phyloP scores from a whole-genome alignment of 768 basidiomycete species.

The Xerocomellus intermedius region DNA sequence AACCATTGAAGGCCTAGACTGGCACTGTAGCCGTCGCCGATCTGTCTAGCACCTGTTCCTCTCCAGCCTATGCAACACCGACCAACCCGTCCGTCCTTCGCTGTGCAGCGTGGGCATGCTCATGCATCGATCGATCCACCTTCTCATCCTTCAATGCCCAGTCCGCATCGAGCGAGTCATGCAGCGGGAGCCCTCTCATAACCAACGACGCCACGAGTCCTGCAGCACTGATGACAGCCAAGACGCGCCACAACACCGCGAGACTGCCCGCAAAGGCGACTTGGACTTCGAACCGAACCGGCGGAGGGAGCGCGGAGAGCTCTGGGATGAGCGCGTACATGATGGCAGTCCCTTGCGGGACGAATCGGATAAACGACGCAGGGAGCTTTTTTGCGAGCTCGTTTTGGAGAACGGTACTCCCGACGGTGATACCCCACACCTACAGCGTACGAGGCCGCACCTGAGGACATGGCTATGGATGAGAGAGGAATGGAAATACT shows the following conservation, averaged over 20 bases:
- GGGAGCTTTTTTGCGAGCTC: constrained; percentile 44
- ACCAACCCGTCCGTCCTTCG: not conserved
- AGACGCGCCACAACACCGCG: constrained; percentile 39
- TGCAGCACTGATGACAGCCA: constrained; percentile 33
- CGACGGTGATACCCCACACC: constrained; percentile 51
- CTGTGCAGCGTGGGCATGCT: no score
- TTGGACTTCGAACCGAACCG: constrained; percentile 35
- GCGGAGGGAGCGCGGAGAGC: constrained; percentile 34
- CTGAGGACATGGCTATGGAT: not conserved
- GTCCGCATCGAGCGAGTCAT: not conserved
- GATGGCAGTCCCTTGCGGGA: constrained; percentile 41
- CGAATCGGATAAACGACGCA: constrained; percentile 30
- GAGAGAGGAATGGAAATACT: not conserved
- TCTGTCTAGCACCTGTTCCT: not conserved
- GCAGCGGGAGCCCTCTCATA: constrained; percentile 7
- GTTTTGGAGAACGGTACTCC: constrained; percentile 50
- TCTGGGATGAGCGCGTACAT: constrained; percentile 46
- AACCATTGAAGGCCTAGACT: no score
- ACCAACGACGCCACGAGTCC: constrained; percentile 8
- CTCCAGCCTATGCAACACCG: not conserved
- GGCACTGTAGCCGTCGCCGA: not conserved
- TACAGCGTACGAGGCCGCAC: constrained; percentile 12
- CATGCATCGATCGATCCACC: not conserved
- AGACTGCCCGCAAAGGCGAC: constrained; percentile 43
- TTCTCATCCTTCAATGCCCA: not conserved